Evolutionary conservation across 1,284 basidiomycete species (phyloP), one percentile per base, ranked within the genome.

Genomic region (Stygiomarasmius scandens): DNA sequence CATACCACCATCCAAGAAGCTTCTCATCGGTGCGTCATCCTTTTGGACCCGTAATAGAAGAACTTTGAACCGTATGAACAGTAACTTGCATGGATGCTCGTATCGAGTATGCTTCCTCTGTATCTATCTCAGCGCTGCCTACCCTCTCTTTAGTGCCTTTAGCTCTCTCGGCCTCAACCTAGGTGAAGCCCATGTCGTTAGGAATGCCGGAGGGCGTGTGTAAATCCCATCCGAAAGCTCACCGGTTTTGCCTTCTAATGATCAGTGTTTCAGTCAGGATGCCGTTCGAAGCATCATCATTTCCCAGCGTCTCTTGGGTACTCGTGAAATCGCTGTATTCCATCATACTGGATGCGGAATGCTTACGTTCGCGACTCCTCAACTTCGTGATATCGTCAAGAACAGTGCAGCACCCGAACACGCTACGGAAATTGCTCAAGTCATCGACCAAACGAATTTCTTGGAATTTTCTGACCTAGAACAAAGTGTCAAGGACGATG

Each of bases 331-430:
- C 52, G 82, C 84, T 3, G 72, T 89, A 38, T 82, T 87, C 67
- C 85, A 83, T 67, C 86, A 89, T 68, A 86, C 85, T 2, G 83
- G 78, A 54, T 89, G 87, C 66, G 87, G 87, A 49, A 88, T 89
- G 85, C 70, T 84, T 44, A 82, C 80, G 1, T 87, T 87, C 70
- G 77, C 74, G 20, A 78, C 80, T 49, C 72, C 77, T 4, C 65
- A 81, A 64, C 72, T 89, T 23, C 81, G 79, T 44, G 65, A 74
- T 19, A 72, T 80, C 52, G 76, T 89, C 56, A 82, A 80, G 64
- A 58, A 59, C 24, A 55, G 58, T 14, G 34, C 54, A 11, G 73
- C 76, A 19, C 27, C 36, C 16, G 74, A 78, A 41, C 75, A 79
- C 19, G 69, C 65, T n/a, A 34, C 63, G 1, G 66, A 71, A 14